phyloP scores from a whole-genome alignment of 805 yeast genomes.

The Dipodascus albidus region DNA sequence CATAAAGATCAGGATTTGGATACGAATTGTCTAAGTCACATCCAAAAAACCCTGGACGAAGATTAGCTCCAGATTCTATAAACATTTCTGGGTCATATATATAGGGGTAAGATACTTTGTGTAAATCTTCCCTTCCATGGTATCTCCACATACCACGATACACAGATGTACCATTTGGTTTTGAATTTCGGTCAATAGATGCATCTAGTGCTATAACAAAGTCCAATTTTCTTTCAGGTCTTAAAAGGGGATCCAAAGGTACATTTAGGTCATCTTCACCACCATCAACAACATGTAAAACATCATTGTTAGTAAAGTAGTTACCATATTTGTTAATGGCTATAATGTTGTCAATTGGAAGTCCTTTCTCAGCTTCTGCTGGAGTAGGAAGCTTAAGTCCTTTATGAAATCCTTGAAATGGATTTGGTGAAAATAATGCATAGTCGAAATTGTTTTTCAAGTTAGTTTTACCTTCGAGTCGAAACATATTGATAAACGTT shows the following conservation, averaged over 20 bases:
- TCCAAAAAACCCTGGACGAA: slow-evolving; percentile 67
- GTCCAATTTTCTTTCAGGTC: slow-evolving; percentile 49
- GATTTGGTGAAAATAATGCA: slow-evolving; percentile 65
- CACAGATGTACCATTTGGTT: slow-evolving; percentile 22
- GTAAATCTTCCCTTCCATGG: slow-evolving; percentile 17
- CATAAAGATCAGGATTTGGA: slow-evolving; percentile 46
- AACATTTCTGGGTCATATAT: slow-evolving; percentile 18
- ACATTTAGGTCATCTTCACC: slow-evolving; percentile 70
- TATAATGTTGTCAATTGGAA: slow-evolving; percentile 5
- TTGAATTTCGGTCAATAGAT: slow-evolving; percentile 18
- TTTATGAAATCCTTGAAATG: slow-evolving; percentile 33
- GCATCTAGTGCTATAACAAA: slow-evolving; percentile 41
- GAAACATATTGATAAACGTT: slow-evolving; percentile 34
- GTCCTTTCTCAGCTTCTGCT: slow-evolving; percentile 1
- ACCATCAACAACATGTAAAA: slow-evolving; percentile 55
- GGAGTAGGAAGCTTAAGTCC: background rate
- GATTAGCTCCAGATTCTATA: slow-evolving; percentile 13
- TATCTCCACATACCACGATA: slow-evolving; percentile 20
- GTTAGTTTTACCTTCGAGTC: slow-evolving; percentile 20
- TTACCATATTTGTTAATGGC: background rate
- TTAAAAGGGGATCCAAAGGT: slow-evolving; percentile 55
- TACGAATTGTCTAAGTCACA: slow-evolving; percentile 49
- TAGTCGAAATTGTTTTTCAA: slow-evolving; percentile 40
- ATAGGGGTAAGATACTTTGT: slow-evolving; percentile 16
- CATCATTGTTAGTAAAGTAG: slow-evolving; percentile 18